Evolutionary conservation across 2,329 filamentous ascomycete species (phyloP).

Genomic region (Truncatella angustata): DNA sequence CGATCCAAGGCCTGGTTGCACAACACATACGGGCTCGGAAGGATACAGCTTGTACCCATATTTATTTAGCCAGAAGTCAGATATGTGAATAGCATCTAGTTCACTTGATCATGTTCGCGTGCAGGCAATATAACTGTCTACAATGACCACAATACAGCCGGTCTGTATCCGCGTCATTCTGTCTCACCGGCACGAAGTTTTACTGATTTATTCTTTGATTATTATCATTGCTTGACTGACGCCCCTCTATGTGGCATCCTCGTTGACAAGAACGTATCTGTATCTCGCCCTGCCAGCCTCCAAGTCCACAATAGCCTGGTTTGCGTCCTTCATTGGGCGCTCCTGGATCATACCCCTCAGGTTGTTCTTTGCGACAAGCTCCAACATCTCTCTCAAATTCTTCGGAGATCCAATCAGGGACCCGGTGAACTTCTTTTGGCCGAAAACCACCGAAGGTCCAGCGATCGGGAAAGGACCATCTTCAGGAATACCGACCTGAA

Average conservation of each 20-base stretch:
- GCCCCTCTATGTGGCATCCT: conserved; percentile 9
- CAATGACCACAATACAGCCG: too few relatives aligned
- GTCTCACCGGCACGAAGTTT: too few relatives aligned
- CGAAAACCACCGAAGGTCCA: conserved; percentile 34
- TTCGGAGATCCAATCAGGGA: conserved; percentile 38
- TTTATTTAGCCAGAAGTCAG: too few relatives aligned
- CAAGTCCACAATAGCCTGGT: conserved; percentile 39
- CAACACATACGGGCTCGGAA: too few relatives aligned
- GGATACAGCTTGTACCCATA: too few relatives aligned
- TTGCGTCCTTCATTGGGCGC: conserved; percentile 42
- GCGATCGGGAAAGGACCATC: conserved; percentile 24
- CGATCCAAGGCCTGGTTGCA: too few relatives aligned
- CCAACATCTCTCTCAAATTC: conserved; percentile 50
- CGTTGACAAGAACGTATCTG: conserved; percentile 25
- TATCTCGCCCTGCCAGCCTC: conserved; percentile 39
- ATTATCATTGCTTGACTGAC: too few relatives aligned
- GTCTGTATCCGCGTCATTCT: too few relatives aligned
- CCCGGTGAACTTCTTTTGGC: conserved; percentile 45
- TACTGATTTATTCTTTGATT: background rate
- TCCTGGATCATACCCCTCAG: conserved; percentile 49
- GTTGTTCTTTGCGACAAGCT: conserved; percentile 44
- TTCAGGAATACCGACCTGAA: conserved; percentile 66
- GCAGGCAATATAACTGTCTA: too few relatives aligned
- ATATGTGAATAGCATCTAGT: too few relatives aligned
- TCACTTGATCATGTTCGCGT: too few relatives aligned